These are phyloP conservation scores for Aspergillus caelatus DNA, from an alignment of 2,329 filamentous ascomycete species.

Conservation along the genomic window DNA sequence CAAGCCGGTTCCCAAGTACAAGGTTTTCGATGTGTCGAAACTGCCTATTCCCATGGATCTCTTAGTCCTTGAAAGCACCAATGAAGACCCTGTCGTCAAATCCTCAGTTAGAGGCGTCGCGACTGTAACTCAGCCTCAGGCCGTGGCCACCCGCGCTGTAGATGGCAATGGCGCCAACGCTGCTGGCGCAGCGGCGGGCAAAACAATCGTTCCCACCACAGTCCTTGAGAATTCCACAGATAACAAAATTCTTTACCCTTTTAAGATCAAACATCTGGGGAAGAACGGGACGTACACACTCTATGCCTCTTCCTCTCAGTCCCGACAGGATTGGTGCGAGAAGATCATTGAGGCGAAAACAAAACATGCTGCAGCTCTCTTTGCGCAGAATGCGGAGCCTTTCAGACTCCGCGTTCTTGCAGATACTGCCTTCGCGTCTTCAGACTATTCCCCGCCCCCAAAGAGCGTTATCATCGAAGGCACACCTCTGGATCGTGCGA, in stretches of 20 bases:
- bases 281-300: constrained; percentile 85
- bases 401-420: constrained; percentile 91
- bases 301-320: constrained; percentile 76
- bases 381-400: constrained; percentile 91
- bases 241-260: constrained; percentile 86
- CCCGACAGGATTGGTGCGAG: constrained; percentile 84
- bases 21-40: constrained; percentile 89
- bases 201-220: constrained; percentile 51
- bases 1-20: constrained; percentile 76
- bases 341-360: constrained; percentile 96
- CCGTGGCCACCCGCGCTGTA: constrained; percentile 46
- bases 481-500: constrained; percentile 88
- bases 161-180: constrained; percentile 65
- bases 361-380: constrained; percentile 82
- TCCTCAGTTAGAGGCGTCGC: constrained; percentile 71
- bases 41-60: constrained; percentile 96
- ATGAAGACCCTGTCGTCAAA: constrained; percentile 88
- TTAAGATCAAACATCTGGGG: constrained; percentile 92
- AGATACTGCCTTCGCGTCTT: constrained; percentile 74
- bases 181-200: constrained; percentile 61
- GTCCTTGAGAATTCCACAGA: constrained; percentile 64
- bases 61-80: constrained; percentile 85
- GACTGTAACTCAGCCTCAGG: constrained; percentile 58
- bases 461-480: constrained; percentile 80
- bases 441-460: constrained; percentile 54